These are phyloP conservation scores for Arthrobotrys conoides DNA, from an alignment of 2,329 filamentous ascomycete species.

Conservation along the genomic window DNA sequence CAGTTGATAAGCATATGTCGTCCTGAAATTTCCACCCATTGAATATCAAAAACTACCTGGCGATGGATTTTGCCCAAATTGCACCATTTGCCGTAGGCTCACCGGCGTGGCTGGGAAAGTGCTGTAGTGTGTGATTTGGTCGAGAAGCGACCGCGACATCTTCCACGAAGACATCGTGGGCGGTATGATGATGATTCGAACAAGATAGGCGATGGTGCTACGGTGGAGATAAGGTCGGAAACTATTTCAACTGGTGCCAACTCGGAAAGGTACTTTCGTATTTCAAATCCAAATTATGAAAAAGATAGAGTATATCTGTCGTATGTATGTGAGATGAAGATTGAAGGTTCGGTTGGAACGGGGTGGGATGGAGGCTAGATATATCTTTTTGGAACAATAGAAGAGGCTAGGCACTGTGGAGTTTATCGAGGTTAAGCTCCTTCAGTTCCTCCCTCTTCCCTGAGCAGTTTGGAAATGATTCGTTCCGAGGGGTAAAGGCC, in stretches of 20 bases:
- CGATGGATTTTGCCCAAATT: conserved; percentile 95
- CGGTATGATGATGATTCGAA: conserved; percentile 49
- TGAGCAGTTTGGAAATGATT: conserved; percentile 55
- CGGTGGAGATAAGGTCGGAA: conserved; percentile 31
- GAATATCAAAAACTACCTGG: conserved; percentile 74
- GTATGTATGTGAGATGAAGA: conserved; percentile 32
- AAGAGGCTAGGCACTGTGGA: conserved; percentile 37
- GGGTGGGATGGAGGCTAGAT: conserved; percentile 43
- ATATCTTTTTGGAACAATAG: conserved; percentile 51
- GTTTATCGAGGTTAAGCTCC: conserved; percentile 59
- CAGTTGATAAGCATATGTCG: conserved; percentile 31
- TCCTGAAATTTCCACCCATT: conserved; percentile 6
- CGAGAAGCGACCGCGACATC: conserved; percentile 89
- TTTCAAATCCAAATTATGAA: conserved; percentile 17
- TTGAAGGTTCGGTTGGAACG: conserved; percentile 15
- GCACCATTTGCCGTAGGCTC: conserved; percentile 98
- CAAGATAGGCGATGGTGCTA: conserved; percentile 56
- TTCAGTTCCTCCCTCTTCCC: conserved; percentile 43
- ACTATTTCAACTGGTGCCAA: conserved; percentile 22
- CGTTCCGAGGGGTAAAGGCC: conserved; percentile 53
- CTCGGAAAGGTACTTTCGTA: conserved; percentile 19
- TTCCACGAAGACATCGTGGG: conserved; percentile 87
- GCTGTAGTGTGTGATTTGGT: conserved; percentile 96
- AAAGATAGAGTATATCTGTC: conserved; percentile 20
- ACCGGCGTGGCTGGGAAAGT: conserved; percentile 96